phyloP scores from a whole-genome alignment of 164 flowering plant species.

The Saururus chinensis region DNA sequence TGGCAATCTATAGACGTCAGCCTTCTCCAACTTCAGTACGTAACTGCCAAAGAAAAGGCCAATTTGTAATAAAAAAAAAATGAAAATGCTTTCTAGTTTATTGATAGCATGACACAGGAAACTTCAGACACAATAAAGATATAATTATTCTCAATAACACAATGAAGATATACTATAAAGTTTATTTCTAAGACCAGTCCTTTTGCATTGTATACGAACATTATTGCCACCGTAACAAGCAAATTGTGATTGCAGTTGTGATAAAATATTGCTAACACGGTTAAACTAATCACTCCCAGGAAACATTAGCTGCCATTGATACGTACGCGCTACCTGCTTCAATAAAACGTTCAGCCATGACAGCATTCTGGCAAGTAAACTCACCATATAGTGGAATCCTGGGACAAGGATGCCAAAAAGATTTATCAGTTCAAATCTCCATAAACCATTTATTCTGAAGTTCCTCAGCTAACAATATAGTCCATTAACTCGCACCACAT shows the following conservation, averaged over 20 bases:
- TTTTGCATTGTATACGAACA: no score
- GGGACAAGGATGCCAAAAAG: slow-evolving; percentile 6
- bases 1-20: slow-evolving; percentile 93
- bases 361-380: slow-evolving; percentile 94
- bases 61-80: not conserved
- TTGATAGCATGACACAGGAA: not conserved
- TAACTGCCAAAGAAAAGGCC: slow-evolving; percentile 36
- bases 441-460: no score
- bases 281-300: not conserved
- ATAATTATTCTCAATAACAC: no score
- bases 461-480: no score
- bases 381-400: slow-evolving; percentile 92
- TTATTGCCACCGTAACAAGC: no score
- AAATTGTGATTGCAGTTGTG: not conserved
- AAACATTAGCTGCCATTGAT: slow-evolving; percentile 28
- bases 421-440: not conserved
- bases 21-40: slow-evolving; percentile 87
- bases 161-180: no score
- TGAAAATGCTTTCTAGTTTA: not conserved
- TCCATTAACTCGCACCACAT: no score
- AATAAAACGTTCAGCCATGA: slow-evolving; percentile 91
- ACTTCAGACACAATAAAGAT: no score
- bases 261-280: not conserved
- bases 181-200: no score
- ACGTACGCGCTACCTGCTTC: slow-evolving; percentile 99